These are phyloP conservation scores for Gossypium davidsonii DNA, from an alignment of 441 rosid genomes.

Conservation along the genomic window DNA sequence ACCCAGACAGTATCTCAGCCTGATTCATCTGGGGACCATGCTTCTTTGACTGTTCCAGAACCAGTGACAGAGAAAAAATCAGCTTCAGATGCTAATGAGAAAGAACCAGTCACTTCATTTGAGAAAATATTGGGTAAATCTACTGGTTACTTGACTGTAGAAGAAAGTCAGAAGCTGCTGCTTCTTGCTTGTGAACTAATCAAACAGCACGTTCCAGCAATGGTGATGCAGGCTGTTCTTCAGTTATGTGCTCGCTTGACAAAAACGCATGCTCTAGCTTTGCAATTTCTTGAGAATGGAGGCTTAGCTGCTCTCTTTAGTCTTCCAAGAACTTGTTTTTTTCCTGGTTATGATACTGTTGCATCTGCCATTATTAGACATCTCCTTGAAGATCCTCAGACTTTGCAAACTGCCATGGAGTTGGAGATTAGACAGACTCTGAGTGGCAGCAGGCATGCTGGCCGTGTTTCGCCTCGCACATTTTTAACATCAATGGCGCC, in stretches of 20 bases:
- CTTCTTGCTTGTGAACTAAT: constrained; percentile 64
- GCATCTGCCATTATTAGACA: constrained; percentile 82
- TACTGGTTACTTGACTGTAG: constrained; percentile 68
- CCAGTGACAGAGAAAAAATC: constrained; percentile 33
- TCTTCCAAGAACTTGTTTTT: constrained; percentile 81
- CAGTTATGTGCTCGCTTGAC: constrained; percentile 93
- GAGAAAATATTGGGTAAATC: constrained; percentile 72
- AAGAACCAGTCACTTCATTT: constrained; percentile 38
- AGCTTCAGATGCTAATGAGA: constrained; percentile 43
- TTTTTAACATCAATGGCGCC: constrained; percentile 87
- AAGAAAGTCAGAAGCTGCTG: constrained; percentile 67
- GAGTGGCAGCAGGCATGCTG: constrained; percentile 69
- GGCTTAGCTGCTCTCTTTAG: constrained; percentile 70
- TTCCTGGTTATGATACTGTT: constrained; percentile 88
- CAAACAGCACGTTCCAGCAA: constrained; percentile 76
- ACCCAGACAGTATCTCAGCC: constrained; percentile 45
- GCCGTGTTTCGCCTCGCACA: constrained; percentile 55
- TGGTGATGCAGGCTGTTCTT: constrained; percentile 93
- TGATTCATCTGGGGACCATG: constrained; percentile 35
- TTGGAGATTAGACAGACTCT: constrained; percentile 84
- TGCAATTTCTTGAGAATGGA: constrained; percentile 86
- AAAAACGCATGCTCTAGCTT: constrained; percentile 66
- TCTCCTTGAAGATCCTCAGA: constrained; percentile 96
- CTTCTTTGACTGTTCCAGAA: constrained; percentile 32
- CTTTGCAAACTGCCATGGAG: constrained; percentile 95